phyloP scores from a whole-genome alignment of 2,329 filamentous ascomycete species.

The Cladophialophora exuberans region DNA sequence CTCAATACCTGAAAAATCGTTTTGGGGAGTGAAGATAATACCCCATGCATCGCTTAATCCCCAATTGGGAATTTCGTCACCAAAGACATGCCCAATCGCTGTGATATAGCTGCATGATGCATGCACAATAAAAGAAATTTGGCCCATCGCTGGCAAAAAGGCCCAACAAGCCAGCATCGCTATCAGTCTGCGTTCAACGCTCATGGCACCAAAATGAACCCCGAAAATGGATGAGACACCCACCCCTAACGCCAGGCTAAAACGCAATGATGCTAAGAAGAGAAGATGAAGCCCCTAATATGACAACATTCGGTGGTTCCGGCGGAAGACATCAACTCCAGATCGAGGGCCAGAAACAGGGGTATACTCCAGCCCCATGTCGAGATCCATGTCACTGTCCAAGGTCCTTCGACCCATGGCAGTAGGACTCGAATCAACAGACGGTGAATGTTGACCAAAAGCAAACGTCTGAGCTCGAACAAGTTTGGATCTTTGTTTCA shows the following conservation, averaged over 20 bases:
- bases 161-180: constrained; percentile 11
- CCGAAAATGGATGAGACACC: constrained; percentile 12
- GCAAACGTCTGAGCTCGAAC: constrained; percentile 91
- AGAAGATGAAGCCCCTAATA: constrained; percentile 26
- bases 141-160: constrained; percentile 1
- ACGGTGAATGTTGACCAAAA: constrained; percentile 73
- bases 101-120: constrained; percentile 20
- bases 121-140: constrained; percentile 15
- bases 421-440: constrained; percentile 67
- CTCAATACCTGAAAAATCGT: constrained; percentile 6
- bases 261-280: constrained; percentile 21
- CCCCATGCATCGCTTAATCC: too few relatives aligned
- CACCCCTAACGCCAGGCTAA: constrained; percentile 32
- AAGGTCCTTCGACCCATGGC: constrained; percentile 44
- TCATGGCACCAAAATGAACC: constrained; percentile 9
- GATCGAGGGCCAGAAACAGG: constrained; percentile 27
- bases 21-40: not conserved
- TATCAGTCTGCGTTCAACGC: constrained; percentile 5
- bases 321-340: constrained; percentile 27
- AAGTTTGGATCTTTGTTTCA: constrained; percentile 86
- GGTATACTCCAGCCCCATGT: constrained; percentile 32
- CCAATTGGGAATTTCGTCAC: not conserved
- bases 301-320: constrained; percentile 32
- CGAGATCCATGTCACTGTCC: constrained; percentile 33
- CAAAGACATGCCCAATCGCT: constrained; percentile 17